Conservation (phyloP, 225 moss, liverwort and hornwort species). For the Climacium dendroides region DNA sequence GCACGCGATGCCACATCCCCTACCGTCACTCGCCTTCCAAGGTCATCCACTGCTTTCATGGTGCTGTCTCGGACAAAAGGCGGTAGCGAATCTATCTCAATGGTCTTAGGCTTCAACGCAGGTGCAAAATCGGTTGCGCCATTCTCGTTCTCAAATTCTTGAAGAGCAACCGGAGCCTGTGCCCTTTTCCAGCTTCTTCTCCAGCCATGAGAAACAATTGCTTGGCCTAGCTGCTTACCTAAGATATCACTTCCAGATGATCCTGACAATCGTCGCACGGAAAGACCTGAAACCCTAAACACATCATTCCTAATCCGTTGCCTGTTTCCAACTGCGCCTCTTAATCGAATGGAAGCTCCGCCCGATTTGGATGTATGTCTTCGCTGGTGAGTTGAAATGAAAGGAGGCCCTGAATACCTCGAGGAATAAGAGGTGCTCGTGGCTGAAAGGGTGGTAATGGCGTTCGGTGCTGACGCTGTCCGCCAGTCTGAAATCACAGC, state of each 20-base stretch:
- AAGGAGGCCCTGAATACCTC: constrained; percentile 10
- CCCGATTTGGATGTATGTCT: neutral
- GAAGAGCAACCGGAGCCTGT: constrained; percentile 37
- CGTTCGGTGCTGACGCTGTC: constrained; percentile 11
- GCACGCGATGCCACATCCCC: constrained; percentile 91
- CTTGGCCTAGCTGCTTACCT: constrained; percentile 21
- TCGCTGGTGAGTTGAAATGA: constrained; percentile 14
- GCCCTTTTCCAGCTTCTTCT: constrained; percentile 12
- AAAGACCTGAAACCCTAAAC: constrained; percentile 34
- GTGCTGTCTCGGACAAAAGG: constrained; percentile 86
- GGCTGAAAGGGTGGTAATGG: constrained; percentile 3
- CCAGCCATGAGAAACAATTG: neutral
- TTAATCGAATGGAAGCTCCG: neutral
- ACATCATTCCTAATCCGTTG: constrained; percentile 17
- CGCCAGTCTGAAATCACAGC: constrained; percentile 50
- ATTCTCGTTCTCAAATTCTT: constrained; percentile 42
- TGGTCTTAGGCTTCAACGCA: constrained; percentile 44
- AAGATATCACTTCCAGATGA: constrained; percentile 22
- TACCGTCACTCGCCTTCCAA: constrained; percentile 85
- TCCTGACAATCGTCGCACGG: constrained; percentile 1
- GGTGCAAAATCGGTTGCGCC: constrained; percentile 32
- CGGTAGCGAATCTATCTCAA: constrained; percentile 77
- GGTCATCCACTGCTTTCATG: constrained; percentile 92
- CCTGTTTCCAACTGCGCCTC: neutral
- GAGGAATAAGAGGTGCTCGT: constrained; percentile 29